These are phyloP conservation scores for Diplocarpon mali DNA, from an alignment of 2,329 filamentous ascomycete genomes.

Conservation along the genomic window DNA sequence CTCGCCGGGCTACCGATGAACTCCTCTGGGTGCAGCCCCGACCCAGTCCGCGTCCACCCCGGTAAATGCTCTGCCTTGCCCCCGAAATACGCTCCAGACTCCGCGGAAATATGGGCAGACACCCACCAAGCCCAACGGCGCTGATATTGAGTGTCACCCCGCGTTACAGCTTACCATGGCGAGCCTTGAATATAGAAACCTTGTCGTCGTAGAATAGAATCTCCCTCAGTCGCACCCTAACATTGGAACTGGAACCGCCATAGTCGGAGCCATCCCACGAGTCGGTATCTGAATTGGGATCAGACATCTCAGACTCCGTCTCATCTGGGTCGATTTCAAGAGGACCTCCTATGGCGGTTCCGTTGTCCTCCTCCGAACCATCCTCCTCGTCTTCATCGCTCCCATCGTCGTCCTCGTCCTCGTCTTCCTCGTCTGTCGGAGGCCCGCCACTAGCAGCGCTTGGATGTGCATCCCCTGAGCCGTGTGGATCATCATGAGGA, in stretches of 20 bases:
- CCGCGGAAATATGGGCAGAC: constrained; percentile 2
- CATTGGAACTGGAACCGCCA: constrained; percentile 28
- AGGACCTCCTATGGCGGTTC: constrained; percentile 22
- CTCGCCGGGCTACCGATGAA: neutral
- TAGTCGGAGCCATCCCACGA: constrained; percentile 38
- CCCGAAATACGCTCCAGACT: constrained; percentile 8
- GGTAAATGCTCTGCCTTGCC: neutral
- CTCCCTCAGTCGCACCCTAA: constrained; percentile 55
- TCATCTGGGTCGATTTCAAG: constrained; percentile 28
- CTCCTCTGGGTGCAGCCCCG: neutral
- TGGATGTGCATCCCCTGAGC: constrained; percentile 18
- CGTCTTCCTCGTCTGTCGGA: constrained; percentile 33
- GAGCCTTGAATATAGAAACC: constrained; percentile 67
- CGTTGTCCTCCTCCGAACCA: constrained; percentile 31
- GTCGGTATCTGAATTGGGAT: constrained; percentile 38
- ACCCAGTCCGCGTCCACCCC: too few relatives aligned
- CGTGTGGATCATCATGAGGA: constrained; percentile 32
- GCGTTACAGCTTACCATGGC: constrained; percentile 29
- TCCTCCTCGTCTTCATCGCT: constrained; percentile 37
- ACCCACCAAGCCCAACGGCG: too few relatives aligned
- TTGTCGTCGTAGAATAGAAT: constrained; percentile 81
- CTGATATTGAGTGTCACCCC: neutral
- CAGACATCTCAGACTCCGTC: constrained; percentile 28
- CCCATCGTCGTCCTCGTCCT: constrained; percentile 36
- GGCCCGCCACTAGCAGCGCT: constrained; percentile 28